phyloP scores from a whole-genome alignment of 2,329 filamentous ascomycete genomes.

The Aspergillaceae sp. region DNA sequence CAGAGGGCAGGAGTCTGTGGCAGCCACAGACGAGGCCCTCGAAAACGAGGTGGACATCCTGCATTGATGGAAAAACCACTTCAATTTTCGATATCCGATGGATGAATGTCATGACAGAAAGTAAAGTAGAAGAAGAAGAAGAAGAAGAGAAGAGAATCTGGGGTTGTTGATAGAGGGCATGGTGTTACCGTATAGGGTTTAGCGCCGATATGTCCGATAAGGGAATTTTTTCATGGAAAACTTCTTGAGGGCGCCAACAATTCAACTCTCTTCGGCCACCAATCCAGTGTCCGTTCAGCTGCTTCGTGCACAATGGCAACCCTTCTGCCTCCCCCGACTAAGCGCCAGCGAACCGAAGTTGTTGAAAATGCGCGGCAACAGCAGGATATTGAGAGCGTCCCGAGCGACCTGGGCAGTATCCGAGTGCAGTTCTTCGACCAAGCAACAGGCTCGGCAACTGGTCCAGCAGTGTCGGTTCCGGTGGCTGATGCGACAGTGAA shows the following conservation, averaged over 20 bases:
- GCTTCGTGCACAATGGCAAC: conserved; percentile 57
- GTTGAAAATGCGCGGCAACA: conserved; percentile 64
- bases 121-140: background rate
- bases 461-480: conserved; percentile 63
- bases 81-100: background rate
- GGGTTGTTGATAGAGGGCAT: conserved; percentile 1
- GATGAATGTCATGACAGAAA: background rate
- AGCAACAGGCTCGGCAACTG: conserved; percentile 60
- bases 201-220: conserved; percentile 13
- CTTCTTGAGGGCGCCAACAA: background rate
- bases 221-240: conserved; percentile 5
- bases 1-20: conserved; percentile 12
- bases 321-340: conserved; percentile 72
- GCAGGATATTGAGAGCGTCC: conserved; percentile 61
- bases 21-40: conserved; percentile 5
- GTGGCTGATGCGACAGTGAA: conserved; percentile 79
- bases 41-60: conserved; percentile 2
- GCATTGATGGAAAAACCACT: background rate
- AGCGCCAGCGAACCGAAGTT: conserved; percentile 71
- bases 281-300: background rate
- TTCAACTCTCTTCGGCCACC: background rate
- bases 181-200: conserved; percentile 10
- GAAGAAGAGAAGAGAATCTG: background rate
- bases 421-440: conserved; percentile 83
- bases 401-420: conserved; percentile 64